Evolutionary conservation across 2,329 filamentous ascomycete genomes (phyloP), one percentile per base, ranked within the genome.

Genomic region (Paraconiothyrium sp.): DNA sequence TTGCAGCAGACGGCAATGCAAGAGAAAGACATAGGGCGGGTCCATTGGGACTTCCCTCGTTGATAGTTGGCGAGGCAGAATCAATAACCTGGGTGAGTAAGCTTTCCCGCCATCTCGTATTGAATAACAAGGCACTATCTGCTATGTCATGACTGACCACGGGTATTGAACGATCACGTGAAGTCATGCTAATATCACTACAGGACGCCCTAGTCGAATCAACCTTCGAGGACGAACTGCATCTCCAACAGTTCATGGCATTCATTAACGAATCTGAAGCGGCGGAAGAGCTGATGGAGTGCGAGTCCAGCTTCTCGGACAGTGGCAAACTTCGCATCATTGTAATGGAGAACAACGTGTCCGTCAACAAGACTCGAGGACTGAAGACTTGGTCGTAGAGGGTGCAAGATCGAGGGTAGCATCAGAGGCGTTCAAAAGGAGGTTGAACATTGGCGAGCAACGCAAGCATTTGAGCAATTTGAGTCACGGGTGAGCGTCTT

Each of bases 191-290:
- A n/a, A 51, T 24, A 14, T 9, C 3, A 11, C 32, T 51, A 20
- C n/a, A 51, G 48, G 59, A 61, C 20, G 57, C 54, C 48, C 32
- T 61, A 20, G 48, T 52, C 20, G 59, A 61, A 32, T 24, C 47
- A 9, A 61, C 59, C 13, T 61, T 57, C 35, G 59, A 61, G 43
- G 59, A 61, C 34, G 54, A 61, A 16, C 39, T 61, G 43, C 59
- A 61, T 24, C 43, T 57, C n/a, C 37, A 57, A 34, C 59, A 61
- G 27, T 61, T 52, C 37, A 50, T 61, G 54, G 37, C 44, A n/a
- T 56, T 61, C 22, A 54, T 61, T 39, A 61, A 61, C 34, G 58
- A 60, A 39, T 49, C 55, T 10, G 51, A 46, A 11, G 46, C 58
- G 3, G 58, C 52, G 16, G 44, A 51, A 7, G 24, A 35, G 16